A percentile compares a stretch with the other conserved stretches of the same genome.
These are phyloP conservation scores for Priceomyces carsonii DNA, from an alignment of 805 yeast species.

Conservation along the genomic window DNA sequence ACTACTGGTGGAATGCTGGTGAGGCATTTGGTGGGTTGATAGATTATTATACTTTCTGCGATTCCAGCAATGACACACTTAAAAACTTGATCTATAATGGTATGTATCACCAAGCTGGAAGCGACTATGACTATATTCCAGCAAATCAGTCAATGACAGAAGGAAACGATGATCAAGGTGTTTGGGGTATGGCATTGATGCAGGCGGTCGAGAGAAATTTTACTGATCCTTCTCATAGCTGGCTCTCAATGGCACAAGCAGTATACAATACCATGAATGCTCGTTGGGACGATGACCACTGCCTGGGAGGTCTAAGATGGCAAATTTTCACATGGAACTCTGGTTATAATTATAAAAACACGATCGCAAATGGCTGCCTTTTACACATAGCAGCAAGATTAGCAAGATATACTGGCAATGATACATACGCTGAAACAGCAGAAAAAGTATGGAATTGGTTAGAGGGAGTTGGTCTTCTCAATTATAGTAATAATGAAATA, in stretches of 20 bases:
- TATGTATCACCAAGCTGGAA: conserved; percentile 47
- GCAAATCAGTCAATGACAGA: conserved; percentile 47
- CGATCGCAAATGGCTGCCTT: conserved; percentile 85
- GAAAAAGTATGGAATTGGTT: conserved; percentile 83
- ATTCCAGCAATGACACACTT: conserved; percentile 32
- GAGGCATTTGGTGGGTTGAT: conserved; percentile 52
- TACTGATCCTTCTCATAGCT: conserved; percentile 56
- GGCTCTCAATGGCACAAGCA: conserved; percentile 87
- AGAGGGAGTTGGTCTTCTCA: conserved; percentile 33
- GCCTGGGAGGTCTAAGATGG: conserved; percentile 95
- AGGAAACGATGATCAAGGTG: conserved; percentile 55
- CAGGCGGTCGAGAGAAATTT: conserved; percentile 48
- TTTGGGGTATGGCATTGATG: conserved; percentile 50
- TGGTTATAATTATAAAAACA: conserved; percentile 90
- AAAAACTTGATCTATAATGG: conserved; percentile 32
- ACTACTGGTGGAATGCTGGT: conserved; percentile 58
- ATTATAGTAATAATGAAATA: conserved; percentile 24
- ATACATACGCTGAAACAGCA: conserved; percentile 72
- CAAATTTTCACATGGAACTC: conserved; percentile 93
- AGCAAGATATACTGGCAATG: conserved; percentile 78
- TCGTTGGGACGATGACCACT: conserved; percentile 76
- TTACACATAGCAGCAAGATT: conserved; percentile 86
- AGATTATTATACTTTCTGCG: conserved; percentile 42
- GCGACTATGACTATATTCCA: conserved; percentile 42
- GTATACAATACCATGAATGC: conserved; percentile 86